Base-by-base conservation (phyloP, 805 yeast genomes). In the Metschnikowia henanensis region DNA sequence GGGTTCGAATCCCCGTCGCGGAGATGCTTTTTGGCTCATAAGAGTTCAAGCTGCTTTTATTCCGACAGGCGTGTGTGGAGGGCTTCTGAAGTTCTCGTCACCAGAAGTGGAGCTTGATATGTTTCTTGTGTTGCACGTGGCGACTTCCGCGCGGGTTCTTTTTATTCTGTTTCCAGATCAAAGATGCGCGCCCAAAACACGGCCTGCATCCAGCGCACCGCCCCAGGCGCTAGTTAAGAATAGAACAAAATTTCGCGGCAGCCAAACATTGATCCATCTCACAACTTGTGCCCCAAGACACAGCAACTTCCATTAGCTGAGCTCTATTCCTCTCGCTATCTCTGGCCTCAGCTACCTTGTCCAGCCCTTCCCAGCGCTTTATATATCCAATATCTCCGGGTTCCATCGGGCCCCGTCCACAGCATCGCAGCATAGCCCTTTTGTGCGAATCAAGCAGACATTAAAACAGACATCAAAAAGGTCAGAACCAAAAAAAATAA, bases 1-100 rank as follows among this genome's bases (percentile, higher is more conserved):
- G 55, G 55, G 55, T 51, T 51, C 55, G 49, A 49, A 49, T 51
- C 55, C 55, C 55, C 52, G 55, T 51, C 55, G 52, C 52, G 55
- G 55, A 51, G 55, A 37, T 30, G 19, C 32, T 31, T 16, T 22
- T 10, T 7, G 9, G 9, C 34, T 19, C 6, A n/a, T 13, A 8
- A 17, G 9, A 15, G 6, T 13, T 31, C 9, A n/a, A n/a, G n/a
- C n/a, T n/a, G n/a, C 18, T 16, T 31, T 31, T 22, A 22, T 22
- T 22, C n/a, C n/a, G n/a, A n/a, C n/a, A n/a, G n/a, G n/a, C n/a
- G n/a, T n/a, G n/a, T n/a, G n/a, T n/a, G n/a, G n/a, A n/a, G n/a
- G n/a, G n/a, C n/a, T n/a, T n/a, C n/a, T n/a, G n/a, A n/a, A n/a
- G n/a, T n/a, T n/a, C n/a, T n/a, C n/a, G n/a, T n/a, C n/a, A n/a